phyloP scores from a whole-genome alignment of 306 rosid genomes.

The Quercus parvula region DNA sequence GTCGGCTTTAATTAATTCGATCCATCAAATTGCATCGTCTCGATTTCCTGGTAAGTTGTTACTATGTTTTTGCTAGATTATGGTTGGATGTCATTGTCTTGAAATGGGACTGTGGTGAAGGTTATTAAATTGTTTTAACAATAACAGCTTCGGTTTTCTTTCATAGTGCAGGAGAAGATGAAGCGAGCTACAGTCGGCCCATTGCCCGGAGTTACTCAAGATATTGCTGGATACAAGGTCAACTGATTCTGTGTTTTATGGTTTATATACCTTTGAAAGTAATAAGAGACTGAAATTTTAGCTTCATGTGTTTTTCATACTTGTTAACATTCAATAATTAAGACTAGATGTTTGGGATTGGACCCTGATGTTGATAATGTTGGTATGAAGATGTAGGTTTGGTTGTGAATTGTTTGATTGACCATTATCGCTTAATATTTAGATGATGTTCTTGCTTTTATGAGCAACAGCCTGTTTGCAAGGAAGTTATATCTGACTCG shows the following conservation, averaged over 20 bases:
- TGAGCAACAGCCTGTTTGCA: not conserved
- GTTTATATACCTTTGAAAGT: not conserved
- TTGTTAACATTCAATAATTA: not conserved
- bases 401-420: not conserved
- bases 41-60: conserved; percentile 58
- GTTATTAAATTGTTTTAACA: not conserved
- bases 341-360: not conserved
- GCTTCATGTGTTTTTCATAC: not conserved
- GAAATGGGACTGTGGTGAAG: not conserved
- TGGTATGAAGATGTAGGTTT: not conserved
- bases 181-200: conserved; percentile 96
- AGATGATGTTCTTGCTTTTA: not conserved
- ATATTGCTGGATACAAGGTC: conserved; percentile 90
- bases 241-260: not conserved
- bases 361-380: not conserved
- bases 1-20: conserved; percentile 78
- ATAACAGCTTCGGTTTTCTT: conserved; percentile 22
- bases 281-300: not conserved
- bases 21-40: conserved; percentile 75
- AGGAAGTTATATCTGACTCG: not conserved
- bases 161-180: conserved; percentile 69
- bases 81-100: not conserved
- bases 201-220: conserved; percentile 92
- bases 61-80: not conserved
- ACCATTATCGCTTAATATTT: not conserved